Base-by-base conservation (phyloP, 1,139 yeast genomes). In the Candida frijolesensis region DNA sequence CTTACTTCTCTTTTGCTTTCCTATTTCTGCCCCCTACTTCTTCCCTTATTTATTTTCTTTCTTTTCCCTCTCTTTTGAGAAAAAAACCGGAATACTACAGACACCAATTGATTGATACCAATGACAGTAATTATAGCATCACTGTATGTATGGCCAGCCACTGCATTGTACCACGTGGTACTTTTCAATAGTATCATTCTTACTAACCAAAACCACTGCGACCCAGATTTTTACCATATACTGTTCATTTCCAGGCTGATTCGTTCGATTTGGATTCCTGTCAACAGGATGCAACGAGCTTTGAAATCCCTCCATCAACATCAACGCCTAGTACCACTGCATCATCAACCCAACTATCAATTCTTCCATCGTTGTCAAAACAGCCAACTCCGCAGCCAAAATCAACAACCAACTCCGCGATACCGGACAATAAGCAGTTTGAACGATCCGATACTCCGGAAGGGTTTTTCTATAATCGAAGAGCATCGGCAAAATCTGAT, bases 121-220 rank as follows among this genome's bases (percentile, higher is more conserved):
- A 83, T 84, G 89, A 81, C 88, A 7, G 68, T 84, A 35, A 76
- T 83, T 50, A 76, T 83, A 42, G 89, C 83, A 27, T 79, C 88
- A 30, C 67, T 84, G 86, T 83, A 79, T 61, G 87, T 82, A 58
- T 30, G 14, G 10, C 11, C 8, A 14, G 7, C 19, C 6, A 6
- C 12, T 12, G 4, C 6, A 22, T 46, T 32, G 27, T 30, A 15
- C 27, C n/a, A 12, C 1, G 4, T 38, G 18, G 14, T 30, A 34
- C 43, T 41, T 46, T 8, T 16, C 7, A 47, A 53, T 54, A 15
- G 7, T 12, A 5, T 33, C 9, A 5, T 33, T 14, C 16, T 27
- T 46, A 51, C 52, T 46, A 45, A 54, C 56, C 4, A 25, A 32
- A 3, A 19, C 8, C 4, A 11, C 32, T 33, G n/a, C 15, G 4